Conservation (phyloP, 805 yeast species). For the Lachancea kluyveri region DNA sequence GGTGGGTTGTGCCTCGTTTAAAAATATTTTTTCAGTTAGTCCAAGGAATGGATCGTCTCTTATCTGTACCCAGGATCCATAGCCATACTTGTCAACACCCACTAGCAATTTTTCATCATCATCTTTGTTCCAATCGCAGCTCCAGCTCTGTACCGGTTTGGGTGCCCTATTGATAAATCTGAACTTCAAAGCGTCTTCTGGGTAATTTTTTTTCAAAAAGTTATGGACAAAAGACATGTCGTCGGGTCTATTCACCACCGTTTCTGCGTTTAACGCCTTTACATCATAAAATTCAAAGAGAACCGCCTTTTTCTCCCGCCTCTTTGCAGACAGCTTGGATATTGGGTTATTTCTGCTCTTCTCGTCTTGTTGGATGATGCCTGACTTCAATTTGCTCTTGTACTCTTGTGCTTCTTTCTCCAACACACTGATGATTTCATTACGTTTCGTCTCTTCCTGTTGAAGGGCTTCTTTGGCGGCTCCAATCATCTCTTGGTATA, state of each 20-base stretch:
- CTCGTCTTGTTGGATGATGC: constrained; percentile 29
- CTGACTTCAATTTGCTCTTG: constrained; percentile 37
- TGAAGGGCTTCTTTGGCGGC: constrained; percentile 55
- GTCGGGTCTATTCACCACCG: constrained; percentile 73
- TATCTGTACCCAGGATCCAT: constrained; percentile 91
- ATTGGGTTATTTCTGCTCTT: constrained; percentile 38
- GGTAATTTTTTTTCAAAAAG: constrained; percentile 42
- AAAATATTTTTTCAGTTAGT: constrained; percentile 74
- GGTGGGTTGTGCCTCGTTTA: constrained; percentile 42
- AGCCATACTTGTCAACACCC: constrained; percentile 90
- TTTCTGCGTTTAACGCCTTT: constrained; percentile 85
- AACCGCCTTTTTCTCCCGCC: constrained; percentile 84
- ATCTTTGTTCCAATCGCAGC: constrained; percentile 71
- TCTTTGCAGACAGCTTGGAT: constrained; percentile 53
- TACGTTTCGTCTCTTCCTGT: constrained; percentile 60
- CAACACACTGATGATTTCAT: constrained; percentile 46
- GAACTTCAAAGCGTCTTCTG: constrained; percentile 54
- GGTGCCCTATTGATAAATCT: constrained; percentile 49
- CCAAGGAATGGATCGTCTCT: constrained; percentile 93
- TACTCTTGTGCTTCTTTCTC: constrained; percentile 56
- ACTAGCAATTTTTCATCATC: constrained; percentile 84
- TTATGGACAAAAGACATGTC: constrained; percentile 67
- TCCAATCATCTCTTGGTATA: constrained; percentile 65
- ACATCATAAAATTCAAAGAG: constrained; percentile 85
- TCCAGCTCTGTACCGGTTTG: constrained; percentile 87